Evolutionary conservation across 495 filamentous ascomycete species (phyloP).

Genomic region (Aspergillus kassunensis): DNA sequence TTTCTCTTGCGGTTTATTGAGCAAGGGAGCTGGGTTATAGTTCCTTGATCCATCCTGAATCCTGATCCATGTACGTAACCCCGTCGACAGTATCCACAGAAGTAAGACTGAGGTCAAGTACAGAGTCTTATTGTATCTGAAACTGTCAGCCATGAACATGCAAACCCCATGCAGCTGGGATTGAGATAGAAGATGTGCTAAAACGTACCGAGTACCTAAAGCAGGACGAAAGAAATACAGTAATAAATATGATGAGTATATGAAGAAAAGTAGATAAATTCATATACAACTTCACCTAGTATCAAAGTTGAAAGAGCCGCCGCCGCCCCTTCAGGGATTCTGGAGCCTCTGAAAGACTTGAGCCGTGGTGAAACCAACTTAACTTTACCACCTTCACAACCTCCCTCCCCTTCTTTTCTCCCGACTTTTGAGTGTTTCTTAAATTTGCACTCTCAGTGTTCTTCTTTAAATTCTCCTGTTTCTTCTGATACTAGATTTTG

Average conservation of each 20-base stretch:
- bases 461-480: too few species aligned
- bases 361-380: conserved; percentile 16
- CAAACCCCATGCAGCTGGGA: background rate
- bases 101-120: background rate
- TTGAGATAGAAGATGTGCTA: background rate
- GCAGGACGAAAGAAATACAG: background rate
- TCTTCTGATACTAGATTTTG: background rate
- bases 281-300: too few species aligned
- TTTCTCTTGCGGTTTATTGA: background rate
- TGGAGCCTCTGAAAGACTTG: too few species aligned
- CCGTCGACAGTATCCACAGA: too few species aligned
- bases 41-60: background rate
- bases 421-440: too few species aligned
- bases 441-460: too few species aligned
- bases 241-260: background rate
- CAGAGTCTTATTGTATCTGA: background rate
- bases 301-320: conserved; percentile 11
- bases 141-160: background rate
- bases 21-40: background rate
- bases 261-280: background rate
- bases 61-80: background rate
- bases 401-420: conserved; percentile 10
- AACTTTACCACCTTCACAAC: conserved; percentile 10
- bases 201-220: too few species aligned
- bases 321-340: conserved; percentile 7